Conservation (phyloP, 768 basidiomycete species). For the Mycena latifolia region DNA sequence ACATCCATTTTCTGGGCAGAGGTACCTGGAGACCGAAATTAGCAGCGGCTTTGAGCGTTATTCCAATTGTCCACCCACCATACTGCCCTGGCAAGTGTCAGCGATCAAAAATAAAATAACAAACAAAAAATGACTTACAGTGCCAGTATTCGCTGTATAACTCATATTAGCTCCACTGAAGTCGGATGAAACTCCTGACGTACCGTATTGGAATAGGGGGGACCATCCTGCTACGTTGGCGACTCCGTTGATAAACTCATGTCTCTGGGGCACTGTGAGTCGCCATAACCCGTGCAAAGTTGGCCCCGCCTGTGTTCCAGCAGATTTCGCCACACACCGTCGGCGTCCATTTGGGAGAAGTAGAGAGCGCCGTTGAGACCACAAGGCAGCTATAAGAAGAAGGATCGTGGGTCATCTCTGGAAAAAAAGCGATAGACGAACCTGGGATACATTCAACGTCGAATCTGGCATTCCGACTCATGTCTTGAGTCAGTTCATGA, state of each 20-base stretch:
- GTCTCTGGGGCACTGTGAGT: constrained; percentile 72
- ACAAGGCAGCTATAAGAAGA: no score
- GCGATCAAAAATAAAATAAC: background rate
- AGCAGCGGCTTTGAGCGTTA: constrained; percentile 19
- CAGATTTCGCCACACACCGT: constrained; percentile 60
- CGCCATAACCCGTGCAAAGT: constrained; percentile 78
- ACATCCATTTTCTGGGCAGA: constrained; percentile 39
- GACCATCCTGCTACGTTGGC: constrained; percentile 28
- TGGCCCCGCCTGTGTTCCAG: constrained; percentile 61
- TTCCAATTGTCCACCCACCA: constrained; percentile 17
- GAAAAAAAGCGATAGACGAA: constrained; percentile 17
- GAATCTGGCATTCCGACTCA: constrained; percentile 48
- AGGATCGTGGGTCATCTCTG: no score
- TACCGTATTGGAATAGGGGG: constrained; percentile 23
- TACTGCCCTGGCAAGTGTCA: background rate
- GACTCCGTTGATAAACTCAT: constrained; percentile 70
- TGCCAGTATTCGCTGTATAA: no score
- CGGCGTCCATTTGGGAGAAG: constrained; percentile 69
- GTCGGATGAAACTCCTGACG: constrained; percentile 4
- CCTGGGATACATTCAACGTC: constrained; percentile 69
- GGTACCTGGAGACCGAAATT: constrained; percentile 27
- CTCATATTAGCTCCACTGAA: background rate
- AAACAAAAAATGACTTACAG: background rate
- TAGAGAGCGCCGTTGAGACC: no score
- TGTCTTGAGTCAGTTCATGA: constrained; percentile 11